phyloP scores from a whole-genome alignment of 2,329 filamentous ascomycete species.

The Periconia sp. region DNA sequence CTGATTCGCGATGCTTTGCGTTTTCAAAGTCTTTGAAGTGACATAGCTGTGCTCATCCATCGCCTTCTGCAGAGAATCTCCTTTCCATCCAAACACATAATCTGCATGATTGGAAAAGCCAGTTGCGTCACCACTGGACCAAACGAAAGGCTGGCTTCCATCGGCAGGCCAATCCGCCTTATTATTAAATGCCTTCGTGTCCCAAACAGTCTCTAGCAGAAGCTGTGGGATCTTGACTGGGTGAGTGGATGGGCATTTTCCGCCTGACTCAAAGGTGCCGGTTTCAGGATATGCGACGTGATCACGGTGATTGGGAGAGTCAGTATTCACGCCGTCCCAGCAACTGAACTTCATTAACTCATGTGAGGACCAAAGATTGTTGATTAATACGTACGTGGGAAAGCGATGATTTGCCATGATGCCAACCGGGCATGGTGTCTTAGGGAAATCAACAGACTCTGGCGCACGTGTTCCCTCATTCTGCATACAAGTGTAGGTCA shows the following conservation, averaged over 20 bases:
- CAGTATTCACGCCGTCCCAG: constrained; percentile 58
- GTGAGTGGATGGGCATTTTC: constrained; percentile 31
- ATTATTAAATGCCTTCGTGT: constrained; percentile 38
- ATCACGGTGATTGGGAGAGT: constrained; percentile 62
- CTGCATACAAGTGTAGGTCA: constrained; percentile 37
- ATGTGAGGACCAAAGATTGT: too few species aligned
- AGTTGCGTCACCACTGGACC: constrained; percentile 34
- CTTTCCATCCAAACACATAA: constrained; percentile 43
- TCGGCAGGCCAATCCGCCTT: constrained; percentile 40
- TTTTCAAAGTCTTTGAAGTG: constrained; percentile 35
- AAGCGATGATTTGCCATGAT: constrained; percentile 39
- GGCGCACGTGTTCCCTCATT: constrained; percentile 38
- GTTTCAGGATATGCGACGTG: constrained; percentile 52
- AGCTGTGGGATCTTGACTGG: constrained; percentile 38
- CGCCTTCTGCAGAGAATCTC: constrained; percentile 33
- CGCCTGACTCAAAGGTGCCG: constrained; percentile 40
- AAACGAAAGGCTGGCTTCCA: constrained; percentile 40
- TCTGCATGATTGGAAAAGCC: constrained; percentile 39
- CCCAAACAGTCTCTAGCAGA: constrained; percentile 42
- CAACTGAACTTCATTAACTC: too few species aligned
- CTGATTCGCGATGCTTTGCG: constrained; percentile 39
- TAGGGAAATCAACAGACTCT: constrained; percentile 47
- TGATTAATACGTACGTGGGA: constrained; percentile 50
- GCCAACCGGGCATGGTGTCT: constrained; percentile 49
- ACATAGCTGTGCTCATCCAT: constrained; percentile 40